These are phyloP conservation scores for Pleomassaria siparia DNA, from an alignment of 2,329 filamentous ascomycete species.

Conservation along the genomic window DNA sequence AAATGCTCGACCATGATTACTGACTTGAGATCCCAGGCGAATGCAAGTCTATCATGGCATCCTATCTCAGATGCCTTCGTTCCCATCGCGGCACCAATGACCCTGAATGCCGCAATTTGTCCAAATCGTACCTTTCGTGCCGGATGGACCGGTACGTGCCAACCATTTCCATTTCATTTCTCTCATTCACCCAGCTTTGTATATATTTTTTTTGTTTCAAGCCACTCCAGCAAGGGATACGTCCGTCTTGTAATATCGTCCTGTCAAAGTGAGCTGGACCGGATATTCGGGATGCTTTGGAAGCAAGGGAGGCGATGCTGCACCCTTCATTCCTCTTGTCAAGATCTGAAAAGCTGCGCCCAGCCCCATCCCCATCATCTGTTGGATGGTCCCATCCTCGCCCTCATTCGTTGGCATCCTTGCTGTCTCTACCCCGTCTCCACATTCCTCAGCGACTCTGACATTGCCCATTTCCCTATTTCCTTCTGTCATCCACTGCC, in stretches of 20 bases:
- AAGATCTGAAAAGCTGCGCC: constrained; percentile 28
- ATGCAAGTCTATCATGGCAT: constrained; percentile 85
- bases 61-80: constrained; percentile 86
- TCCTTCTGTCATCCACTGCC: constrained; percentile 21
- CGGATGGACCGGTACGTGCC: constrained; percentile 85
- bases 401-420: constrained; percentile 17
- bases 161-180: constrained; percentile 13
- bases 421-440: constrained; percentile 14
- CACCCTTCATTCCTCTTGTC: constrained; percentile 26
- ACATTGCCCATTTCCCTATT: constrained; percentile 4
- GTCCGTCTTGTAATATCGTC: constrained; percentile 30
- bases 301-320: constrained; percentile 27
- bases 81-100: constrained; percentile 82
- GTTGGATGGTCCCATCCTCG: constrained; percentile 22
- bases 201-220: constrained; percentile 8
- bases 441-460: constrained; percentile 15
- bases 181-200: constrained; percentile 12
- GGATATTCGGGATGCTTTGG: constrained; percentile 24
- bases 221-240: constrained; percentile 24
- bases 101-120: constrained; percentile 77
- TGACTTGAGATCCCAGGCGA: constrained; percentile 62
- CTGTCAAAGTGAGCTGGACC: constrained; percentile 34
- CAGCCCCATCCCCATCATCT: constrained; percentile 17
- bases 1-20: constrained; percentile 3
- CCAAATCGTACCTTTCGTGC: constrained; percentile 86